A percentile compares a stretch with the other conserved stretches of the same genome.
These are phyloP conservation scores for Strigomonas oncopelti DNA, from an alignment of 208 protist genomes.

Conservation along the genomic window DNA sequence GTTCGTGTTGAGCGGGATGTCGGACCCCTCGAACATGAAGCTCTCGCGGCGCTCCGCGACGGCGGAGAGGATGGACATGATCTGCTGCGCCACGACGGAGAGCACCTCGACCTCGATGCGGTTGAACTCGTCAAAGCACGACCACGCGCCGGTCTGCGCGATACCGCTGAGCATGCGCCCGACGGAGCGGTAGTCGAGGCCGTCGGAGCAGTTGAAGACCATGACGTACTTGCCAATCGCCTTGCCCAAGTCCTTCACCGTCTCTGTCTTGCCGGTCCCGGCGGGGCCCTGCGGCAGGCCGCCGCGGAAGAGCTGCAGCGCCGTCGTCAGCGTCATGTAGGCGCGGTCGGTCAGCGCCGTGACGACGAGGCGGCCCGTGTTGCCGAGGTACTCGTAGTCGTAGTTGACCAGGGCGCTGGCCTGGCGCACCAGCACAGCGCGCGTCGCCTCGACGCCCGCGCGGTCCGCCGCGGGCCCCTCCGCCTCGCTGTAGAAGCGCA, in stretches of 20 bases:
- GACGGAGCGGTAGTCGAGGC: conserved; percentile 96
- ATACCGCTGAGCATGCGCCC: conserved; percentile 95
- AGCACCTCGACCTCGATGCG: conserved; percentile 98
- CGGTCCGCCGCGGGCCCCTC: conserved; percentile 19
- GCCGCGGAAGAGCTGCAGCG: conserved; percentile 93
- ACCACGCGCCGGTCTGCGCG: conserved; percentile 97
- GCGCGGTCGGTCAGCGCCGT: conserved; percentile 97
- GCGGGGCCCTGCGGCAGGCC: conserved; percentile 95
- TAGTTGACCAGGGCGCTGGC: conserved; percentile 91
- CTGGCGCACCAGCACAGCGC: conserved; percentile 83
- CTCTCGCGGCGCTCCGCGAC: conserved; percentile 67
- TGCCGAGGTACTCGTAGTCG: conserved; percentile 98
- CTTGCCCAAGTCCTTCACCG: conserved; percentile 98
- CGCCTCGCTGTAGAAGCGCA: conserved; percentile 94
- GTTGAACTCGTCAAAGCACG: conserved; percentile 99
- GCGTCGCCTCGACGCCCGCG: conserved; percentile 12
- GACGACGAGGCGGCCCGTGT: conserved; percentile 96
- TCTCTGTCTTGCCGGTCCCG: conserved; percentile 99
- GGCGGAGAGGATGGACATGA: conserved; percentile 91
- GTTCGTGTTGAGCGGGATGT: conserved; percentile 95
- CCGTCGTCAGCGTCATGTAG: conserved; percentile 98
- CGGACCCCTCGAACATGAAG: conserved; percentile 93
- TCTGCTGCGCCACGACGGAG: conserved; percentile 98
- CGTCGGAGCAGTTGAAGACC: conserved; percentile 99
- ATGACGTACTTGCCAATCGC: conserved; percentile 96